phyloP scores from a whole-genome alignment of 768 basidiomycete species.

The Sutorius australiensis region DNA sequence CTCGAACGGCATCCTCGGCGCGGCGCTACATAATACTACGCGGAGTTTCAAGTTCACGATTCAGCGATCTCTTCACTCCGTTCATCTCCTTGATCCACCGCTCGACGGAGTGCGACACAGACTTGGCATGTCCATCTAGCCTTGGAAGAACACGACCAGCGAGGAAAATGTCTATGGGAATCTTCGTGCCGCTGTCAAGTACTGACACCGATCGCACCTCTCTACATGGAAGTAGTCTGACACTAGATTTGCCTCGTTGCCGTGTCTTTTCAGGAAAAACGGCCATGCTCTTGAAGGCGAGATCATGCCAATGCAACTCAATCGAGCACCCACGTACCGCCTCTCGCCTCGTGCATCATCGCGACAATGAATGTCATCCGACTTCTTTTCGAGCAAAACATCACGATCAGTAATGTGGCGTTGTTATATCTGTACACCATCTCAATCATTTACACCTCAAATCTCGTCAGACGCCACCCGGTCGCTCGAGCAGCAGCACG shows the following conservation, averaged over 20 bases:
- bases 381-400: constrained; percentile 8
- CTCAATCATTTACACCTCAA: not conserved
- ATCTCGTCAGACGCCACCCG: constrained; percentile 18
- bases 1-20: constrained; percentile 17
- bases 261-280: not conserved
- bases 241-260: constrained; percentile 3
- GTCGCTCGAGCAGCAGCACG: not conserved
- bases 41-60: constrained; percentile 21
- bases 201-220: constrained; percentile 1
- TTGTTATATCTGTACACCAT: constrained; percentile 6
- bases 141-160: not conserved
- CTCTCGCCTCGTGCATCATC: constrained; percentile 3
- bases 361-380: not conserved
- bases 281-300: not conserved
- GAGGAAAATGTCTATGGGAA: not conserved
- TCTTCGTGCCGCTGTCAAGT: not conserved
- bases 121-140: not conserved
- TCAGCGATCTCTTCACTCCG: constrained; percentile 6
- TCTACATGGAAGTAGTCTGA: constrained; percentile 1
- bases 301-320: constrained; percentile 12
- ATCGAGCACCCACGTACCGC: constrained; percentile 3
- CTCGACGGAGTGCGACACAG: not conserved
- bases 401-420: constrained; percentile 16
- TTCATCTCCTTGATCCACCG: constrained; percentile 6
- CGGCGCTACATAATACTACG: constrained; percentile 12